These are phyloP conservation scores for Gelatoporia subvermispora DNA, from an alignment of 768 basidiomycete species.

Conservation along the genomic window DNA sequence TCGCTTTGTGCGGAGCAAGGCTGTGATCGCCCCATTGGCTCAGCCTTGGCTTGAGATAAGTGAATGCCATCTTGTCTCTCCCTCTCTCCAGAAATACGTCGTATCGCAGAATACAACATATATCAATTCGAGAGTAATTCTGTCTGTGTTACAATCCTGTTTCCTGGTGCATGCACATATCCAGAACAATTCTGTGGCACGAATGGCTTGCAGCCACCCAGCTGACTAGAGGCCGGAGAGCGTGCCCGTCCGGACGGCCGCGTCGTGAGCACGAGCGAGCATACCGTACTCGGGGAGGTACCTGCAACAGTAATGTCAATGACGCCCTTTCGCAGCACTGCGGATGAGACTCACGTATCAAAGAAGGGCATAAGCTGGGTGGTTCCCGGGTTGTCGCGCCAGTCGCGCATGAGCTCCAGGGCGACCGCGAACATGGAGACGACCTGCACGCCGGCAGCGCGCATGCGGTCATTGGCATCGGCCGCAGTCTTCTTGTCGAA, in stretches of 20 bases:
- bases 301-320: constrained; percentile 8
- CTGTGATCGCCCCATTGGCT: too few species aligned
- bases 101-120: too few species aligned
- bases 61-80: too few species aligned
- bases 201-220: too few species aligned
- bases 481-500: constrained; percentile 35
- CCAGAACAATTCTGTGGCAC: too few species aligned
- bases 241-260: constrained; percentile 25
- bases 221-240: constrained; percentile 12
- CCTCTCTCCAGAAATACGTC: too few species aligned
- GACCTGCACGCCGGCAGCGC: constrained; percentile 41
- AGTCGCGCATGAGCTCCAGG: constrained; percentile 46
- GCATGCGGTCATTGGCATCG: constrained; percentile 45
- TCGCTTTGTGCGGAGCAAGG: too few species aligned
- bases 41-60: too few species aligned
- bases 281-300: constrained; percentile 29
- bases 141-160: too few species aligned
- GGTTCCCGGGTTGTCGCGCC: constrained; percentile 44
- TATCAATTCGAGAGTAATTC: too few species aligned
- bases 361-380: constrained; percentile 38
- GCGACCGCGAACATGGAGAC: constrained; percentile 40
- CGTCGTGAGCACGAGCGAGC: constrained; percentile 28
- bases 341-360: constrained; percentile 32
- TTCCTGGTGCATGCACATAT: too few species aligned
- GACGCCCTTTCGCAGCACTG: background rate